Base-by-base conservation (phyloP, 2,329 filamentous ascomycete genomes). In the Mycosphaerella sp. region DNA sequence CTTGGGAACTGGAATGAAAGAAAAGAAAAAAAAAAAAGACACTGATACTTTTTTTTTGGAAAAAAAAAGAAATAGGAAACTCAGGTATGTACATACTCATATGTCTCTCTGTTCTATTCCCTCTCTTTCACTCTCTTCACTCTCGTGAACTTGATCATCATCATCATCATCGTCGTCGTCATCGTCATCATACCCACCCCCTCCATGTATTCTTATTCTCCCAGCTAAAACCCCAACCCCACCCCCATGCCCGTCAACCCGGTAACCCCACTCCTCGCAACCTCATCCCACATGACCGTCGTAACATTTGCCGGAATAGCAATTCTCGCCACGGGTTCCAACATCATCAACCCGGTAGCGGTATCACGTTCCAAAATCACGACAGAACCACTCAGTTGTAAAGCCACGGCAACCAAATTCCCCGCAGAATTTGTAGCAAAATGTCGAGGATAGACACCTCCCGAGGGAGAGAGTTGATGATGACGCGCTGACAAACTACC, bases 401-500 rank as follows among this genome's bases (percentile, higher is more conserved):
- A 75, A 0, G 78, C 85, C 29, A 89, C 80, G 1, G 83, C 86
- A 2, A 89, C 71, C 55, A 85, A 70, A 51, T 77, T 76, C 1
- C 86, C 86, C 9, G 77, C 78, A 57, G 76, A 76, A 68, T 85
- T 89, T 53, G 88, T 70, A 48, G 77, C 79, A 67, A 88, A 86
- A 40, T 86, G 84, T 21, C 87, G 78, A 0, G 87, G 87, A 52
- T 77, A 79, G 6, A 72, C 68, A 2, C 87, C 87, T 46, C 84
- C 84, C 0, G 82, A 78, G 0, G 85, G 76, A n/a, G 78, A 77
- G 29, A 82, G 74, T 62, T 85, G 78, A 2, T 80, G 67, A 17
- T 17, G 14, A 17, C 14, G 14, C 14, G 14, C 14, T 1, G 14
- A 17, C 14, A 17, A 17, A 17, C 14, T 17, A 17, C 14, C 14